Conservation (phyloP, 2,329 filamentous ascomycete genomes). For the Pyrenophora teres region DNA sequence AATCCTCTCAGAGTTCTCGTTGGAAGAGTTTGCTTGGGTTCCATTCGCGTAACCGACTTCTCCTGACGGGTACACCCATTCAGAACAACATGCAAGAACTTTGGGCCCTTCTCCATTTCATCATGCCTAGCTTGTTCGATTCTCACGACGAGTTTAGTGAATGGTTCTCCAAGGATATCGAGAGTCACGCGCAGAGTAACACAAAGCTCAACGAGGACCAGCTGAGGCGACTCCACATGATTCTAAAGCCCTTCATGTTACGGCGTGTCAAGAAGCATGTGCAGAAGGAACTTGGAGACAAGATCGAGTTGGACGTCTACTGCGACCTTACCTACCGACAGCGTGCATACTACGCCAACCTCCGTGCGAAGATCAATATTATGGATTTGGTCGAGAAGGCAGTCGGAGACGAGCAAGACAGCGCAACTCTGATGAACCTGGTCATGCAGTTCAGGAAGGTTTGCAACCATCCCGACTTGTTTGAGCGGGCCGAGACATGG, state of each 20-base stretch:
- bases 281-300: constrained; percentile 97
- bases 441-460: constrained; percentile 99
- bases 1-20: constrained; percentile 91
- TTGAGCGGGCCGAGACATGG: constrained; percentile 89
- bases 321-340: constrained; percentile 97
- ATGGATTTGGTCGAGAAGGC: constrained; percentile 99
- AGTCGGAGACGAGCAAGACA: constrained; percentile 90
- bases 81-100: constrained; percentile 99
- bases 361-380: constrained; percentile 96
- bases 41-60: constrained; percentile 89
- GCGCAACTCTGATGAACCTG: constrained; percentile 95
- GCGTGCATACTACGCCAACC: constrained; percentile 86
- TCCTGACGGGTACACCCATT: constrained; percentile 95
- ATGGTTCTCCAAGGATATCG: constrained; percentile 95
- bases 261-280: constrained; percentile 99
- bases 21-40: constrained; percentile 96
- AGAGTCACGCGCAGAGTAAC: constrained; percentile 97
- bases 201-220: constrained; percentile 99
- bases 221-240: constrained; percentile 96
- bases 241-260: constrained; percentile 98
- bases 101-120: constrained; percentile 97
- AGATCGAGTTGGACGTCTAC: constrained; percentile 95
- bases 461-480: constrained; percentile 96
- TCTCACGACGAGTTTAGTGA: constrained; percentile 91
- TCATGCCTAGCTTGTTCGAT: constrained; percentile 99